Evolutionary conservation across 1,139 yeast species (phyloP).

Genomic region (Geotrichum aggregatum): DNA sequence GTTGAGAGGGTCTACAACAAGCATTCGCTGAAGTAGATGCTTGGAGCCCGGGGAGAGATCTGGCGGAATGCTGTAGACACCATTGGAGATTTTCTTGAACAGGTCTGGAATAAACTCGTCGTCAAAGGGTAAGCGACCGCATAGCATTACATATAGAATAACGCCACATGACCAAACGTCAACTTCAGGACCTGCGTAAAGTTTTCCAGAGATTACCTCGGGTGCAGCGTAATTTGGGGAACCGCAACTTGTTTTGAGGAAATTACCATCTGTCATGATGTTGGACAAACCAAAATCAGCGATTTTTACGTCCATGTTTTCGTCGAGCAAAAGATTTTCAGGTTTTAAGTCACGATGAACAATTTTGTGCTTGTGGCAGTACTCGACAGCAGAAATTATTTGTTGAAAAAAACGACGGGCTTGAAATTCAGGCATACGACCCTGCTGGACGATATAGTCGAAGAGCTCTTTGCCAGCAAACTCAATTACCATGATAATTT

Average conservation of each 20-base stretch:
- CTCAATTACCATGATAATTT: constrained; percentile 96
- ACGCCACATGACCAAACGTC: constrained; percentile 99
- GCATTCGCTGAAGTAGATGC: constrained; percentile 80
- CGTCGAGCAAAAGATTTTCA: constrained; percentile 86
- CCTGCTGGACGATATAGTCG: constrained; percentile 92
- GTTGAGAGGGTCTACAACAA: constrained; percentile 92
- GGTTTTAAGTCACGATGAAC: constrained; percentile 97
- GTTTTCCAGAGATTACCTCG: constrained; percentile 91
- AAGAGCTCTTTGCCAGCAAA: constrained; percentile 94
- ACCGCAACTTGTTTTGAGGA: constrained; percentile 92
- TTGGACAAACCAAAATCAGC: constrained; percentile 96
- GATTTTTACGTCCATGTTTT: constrained; percentile 85
- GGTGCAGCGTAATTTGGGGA: constrained; percentile 99
- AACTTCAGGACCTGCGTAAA: constrained; percentile 97
- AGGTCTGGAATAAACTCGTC: constrained; percentile 96
- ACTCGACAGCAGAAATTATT: constrained; percentile 95
- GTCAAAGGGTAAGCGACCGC: constrained; percentile 96
- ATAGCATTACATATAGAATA: constrained; percentile 89
- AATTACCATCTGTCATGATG: constrained; percentile 97
- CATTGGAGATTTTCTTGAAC: constrained; percentile 90
- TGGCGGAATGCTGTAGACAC: constrained; percentile 90
- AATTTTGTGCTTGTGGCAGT: constrained; percentile 95
- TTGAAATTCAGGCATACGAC: constrained; percentile 91
- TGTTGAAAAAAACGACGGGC: constrained; percentile 95
- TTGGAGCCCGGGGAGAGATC: constrained; percentile 86